These are phyloP conservation scores for Cytospora schulzeri DNA, from an alignment of 2,329 filamentous ascomycete genomes.

Conservation along the genomic window DNA sequence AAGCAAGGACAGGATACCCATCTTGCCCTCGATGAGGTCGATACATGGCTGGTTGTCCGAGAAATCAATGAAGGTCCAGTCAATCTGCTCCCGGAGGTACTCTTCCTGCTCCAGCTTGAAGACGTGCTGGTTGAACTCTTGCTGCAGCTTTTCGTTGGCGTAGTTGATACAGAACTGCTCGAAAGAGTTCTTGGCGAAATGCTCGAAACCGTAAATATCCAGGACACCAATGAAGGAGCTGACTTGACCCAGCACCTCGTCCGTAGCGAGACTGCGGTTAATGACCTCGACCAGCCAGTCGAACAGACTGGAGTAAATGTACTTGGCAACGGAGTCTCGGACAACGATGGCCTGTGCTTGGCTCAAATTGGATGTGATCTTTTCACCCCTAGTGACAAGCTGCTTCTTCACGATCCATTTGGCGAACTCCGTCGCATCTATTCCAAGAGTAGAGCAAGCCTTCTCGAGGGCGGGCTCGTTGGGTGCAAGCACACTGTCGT, in stretches of 20 bases:
- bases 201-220: conserved; percentile 99
- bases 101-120: conserved; percentile 99
- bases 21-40: conserved; percentile 94
- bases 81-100: conserved; percentile 92
- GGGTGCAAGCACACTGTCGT: conserved; percentile 79
- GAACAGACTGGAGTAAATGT: conserved; percentile 96
- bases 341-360: conserved; percentile 94
- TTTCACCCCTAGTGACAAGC: conserved; percentile 91
- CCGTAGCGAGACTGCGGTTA: conserved; percentile 85
- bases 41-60: conserved; percentile 99
- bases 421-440: conserved; percentile 82
- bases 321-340: conserved; percentile 96
- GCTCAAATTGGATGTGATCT: conserved; percentile 93
- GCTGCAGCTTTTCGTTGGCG: conserved; percentile 97
- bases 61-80: conserved; percentile 99
- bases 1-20: conserved; percentile 87
- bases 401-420: conserved; percentile 99
- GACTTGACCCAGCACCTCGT: conserved; percentile 81
- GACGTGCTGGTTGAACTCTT: conserved; percentile 98
- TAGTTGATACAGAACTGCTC: conserved; percentile 99
- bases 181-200: conserved; percentile 99
- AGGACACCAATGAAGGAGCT: conserved; percentile 94
- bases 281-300: conserved; percentile 99
- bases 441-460: conserved; percentile 84
- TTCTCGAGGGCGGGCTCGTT: conserved; percentile 80